Evolutionary conservation across 768 basidiomycete species (phyloP).

Genomic region (Russula griseocarnosa): DNA sequence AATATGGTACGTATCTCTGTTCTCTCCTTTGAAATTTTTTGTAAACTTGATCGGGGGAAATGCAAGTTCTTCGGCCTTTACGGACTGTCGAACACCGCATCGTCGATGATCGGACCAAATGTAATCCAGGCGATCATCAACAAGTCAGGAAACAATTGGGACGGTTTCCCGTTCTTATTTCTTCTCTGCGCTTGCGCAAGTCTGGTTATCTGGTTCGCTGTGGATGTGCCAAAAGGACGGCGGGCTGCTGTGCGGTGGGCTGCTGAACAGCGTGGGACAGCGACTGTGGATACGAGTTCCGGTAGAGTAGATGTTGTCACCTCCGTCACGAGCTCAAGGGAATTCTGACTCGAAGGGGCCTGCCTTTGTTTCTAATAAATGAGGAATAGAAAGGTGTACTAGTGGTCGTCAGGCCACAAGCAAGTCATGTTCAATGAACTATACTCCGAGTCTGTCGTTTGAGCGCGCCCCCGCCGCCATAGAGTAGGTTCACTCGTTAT

Average conservation of each 20-base stretch:
- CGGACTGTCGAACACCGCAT: conserved; percentile 47
- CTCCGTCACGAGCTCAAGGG: not conserved
- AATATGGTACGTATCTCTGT: conserved; percentile 50
- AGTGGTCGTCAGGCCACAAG: too few species aligned
- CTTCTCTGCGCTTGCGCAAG: conserved; percentile 63
- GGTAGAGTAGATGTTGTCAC: not conserved
- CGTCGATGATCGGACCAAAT: conserved; percentile 84
- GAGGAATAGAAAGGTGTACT: too few species aligned
- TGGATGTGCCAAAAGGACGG: conserved; percentile 40
- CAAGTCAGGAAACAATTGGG: conserved; percentile 68
- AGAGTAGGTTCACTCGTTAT: too few species aligned
- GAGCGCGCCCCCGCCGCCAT: too few species aligned
- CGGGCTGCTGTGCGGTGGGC: conserved; percentile 41
- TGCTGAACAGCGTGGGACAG: conserved; percentile 28
- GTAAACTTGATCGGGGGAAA: not conserved
- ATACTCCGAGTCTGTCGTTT: too few species aligned
- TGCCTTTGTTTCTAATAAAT: too few species aligned
- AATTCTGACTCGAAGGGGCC: too few species aligned
- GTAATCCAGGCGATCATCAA: conserved; percentile 83
- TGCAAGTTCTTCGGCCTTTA: conserved; percentile 72
- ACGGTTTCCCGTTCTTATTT: conserved; percentile 81
- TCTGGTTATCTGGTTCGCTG: conserved; percentile 70
- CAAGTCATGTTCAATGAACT: too few species aligned
- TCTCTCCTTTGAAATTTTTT: not conserved
- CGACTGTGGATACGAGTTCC: not conserved